Evolutionary conservation across 2,329 filamentous ascomycete genomes (phyloP).

Genomic region (Fusarium incarnatum): DNA sequence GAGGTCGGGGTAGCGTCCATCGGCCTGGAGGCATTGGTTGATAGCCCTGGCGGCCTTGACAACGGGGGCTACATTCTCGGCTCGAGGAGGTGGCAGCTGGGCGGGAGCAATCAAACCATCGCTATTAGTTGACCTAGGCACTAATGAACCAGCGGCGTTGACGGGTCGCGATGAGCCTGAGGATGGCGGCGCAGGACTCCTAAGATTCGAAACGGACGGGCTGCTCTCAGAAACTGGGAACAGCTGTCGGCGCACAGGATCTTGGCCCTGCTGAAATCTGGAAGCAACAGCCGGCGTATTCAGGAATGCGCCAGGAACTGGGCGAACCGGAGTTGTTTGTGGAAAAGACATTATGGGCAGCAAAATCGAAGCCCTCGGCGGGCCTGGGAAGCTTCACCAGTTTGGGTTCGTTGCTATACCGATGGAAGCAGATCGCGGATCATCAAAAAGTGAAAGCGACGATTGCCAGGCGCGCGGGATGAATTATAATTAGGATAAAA

Average conservation of each 20-base stretch:
- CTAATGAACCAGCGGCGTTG: slow-evolving; percentile 42
- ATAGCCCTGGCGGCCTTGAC: slow-evolving; percentile 85
- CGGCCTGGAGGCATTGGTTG: slow-evolving; percentile 79
- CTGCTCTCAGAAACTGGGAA: slow-evolving; percentile 54
- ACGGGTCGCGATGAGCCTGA: slow-evolving; percentile 32
- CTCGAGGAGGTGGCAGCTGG: slow-evolving; percentile 58
- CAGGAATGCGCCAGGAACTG: slow-evolving; percentile 79
- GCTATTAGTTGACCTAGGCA: slow-evolving; percentile 40
- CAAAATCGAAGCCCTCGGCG: slow-evolving; percentile 46
- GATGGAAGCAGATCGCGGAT: slow-evolving; percentile 41
- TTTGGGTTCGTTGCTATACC: slow-evolving; percentile 41
- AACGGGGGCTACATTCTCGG: slow-evolving; percentile 70
- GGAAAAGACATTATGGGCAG: slow-evolving; percentile 64
- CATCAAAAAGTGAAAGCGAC: slow-evolving; percentile 47
- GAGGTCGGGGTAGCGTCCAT: slow-evolving; percentile 86
- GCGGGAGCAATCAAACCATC: slow-evolving; percentile 49
- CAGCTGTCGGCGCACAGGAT: slow-evolving; percentile 64
- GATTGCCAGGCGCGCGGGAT: slow-evolving; percentile 32
- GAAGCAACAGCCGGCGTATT: slow-evolving; percentile 75
- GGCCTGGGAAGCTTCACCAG: slow-evolving; percentile 48
- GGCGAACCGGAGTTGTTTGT: slow-evolving; percentile 74
- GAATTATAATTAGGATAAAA: slow-evolving; percentile 21
- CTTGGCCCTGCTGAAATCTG: slow-evolving; percentile 57
- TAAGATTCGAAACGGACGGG: slow-evolving; percentile 32
- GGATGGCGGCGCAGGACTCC: slow-evolving; percentile 34